These are phyloP conservation scores for Loxodes magnus DNA, from an alignment of 73 alveolate species.

Conservation along the genomic window DNA sequence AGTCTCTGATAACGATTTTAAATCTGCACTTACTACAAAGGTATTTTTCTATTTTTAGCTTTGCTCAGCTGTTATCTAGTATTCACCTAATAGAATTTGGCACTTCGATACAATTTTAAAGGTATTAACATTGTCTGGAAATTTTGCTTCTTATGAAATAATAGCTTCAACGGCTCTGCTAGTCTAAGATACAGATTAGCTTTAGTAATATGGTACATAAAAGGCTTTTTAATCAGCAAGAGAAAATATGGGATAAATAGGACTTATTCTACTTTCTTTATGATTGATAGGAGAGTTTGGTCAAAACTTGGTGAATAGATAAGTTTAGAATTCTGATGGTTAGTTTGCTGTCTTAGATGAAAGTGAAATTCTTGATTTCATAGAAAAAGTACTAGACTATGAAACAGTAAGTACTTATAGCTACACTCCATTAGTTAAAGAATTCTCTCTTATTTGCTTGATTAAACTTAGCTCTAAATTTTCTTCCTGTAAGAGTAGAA, in stretches of 20 bases:
- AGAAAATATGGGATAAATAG: slow-evolving; percentile 37
- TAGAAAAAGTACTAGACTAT: slow-evolving; percentile 15
- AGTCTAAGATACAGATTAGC: slow-evolving; percentile 58
- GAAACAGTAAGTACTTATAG: too few species aligned
- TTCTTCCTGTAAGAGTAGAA: slow-evolving; percentile 7
- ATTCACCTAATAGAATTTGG: slow-evolving; percentile 77
- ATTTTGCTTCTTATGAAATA: slow-evolving; percentile 63
- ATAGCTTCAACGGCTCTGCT: slow-evolving; percentile 41
- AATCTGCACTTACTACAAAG: slow-evolving; percentile 71
- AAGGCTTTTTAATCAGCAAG: slow-evolving; percentile 33
- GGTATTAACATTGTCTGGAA: slow-evolving; percentile 77
- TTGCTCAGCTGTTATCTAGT: slow-evolving; percentile 69
- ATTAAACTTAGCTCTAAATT: slow-evolving; percentile 39
- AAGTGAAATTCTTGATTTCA: slow-evolving; percentile 26
- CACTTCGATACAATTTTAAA: slow-evolving; percentile 74
- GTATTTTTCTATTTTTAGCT: too few species aligned
- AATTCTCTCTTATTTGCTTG: slow-evolving; percentile 37
- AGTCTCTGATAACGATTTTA: slow-evolving; percentile 86
- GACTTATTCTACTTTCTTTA: slow-evolving; percentile 41
- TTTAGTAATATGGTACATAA: slow-evolving; percentile 54
- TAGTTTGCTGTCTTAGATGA: slow-evolving; percentile 23
- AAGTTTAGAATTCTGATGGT: slow-evolving; percentile 27
- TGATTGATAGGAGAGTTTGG: slow-evolving; percentile 72
- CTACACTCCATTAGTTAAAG: neutral
- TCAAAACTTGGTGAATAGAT: slow-evolving; percentile 35